Evolutionary conservation across 805 yeast species (phyloP), one percentile per base, ranked within the genome.

Genomic region (Maudiozyma saulgeensis): DNA sequence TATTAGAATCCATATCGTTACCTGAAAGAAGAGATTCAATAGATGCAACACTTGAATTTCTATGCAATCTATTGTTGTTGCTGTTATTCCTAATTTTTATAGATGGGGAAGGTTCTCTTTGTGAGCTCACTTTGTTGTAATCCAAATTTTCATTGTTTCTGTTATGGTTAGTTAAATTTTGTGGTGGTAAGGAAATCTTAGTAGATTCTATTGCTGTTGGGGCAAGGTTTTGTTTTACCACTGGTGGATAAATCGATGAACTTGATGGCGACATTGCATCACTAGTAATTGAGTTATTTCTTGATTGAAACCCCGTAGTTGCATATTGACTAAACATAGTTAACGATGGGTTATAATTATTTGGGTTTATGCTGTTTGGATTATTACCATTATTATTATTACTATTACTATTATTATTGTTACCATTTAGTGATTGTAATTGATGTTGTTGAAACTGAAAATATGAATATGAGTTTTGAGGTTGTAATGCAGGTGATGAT

Each of bases 221-320:
- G 6, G 19, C 40, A 7, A 15, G 4, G 12, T 6, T 21, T 34
- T 25, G 40, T 43, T 19, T 43, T 23, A 6, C 11, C 5, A 7
- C 23, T 11, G 37, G 7, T 34, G 48, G 55, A 44, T 46, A 51
- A 16, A 51, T 43, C 1, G 50, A 44, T 4, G 62, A 51, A 4
- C 62, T 57, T 44, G 59, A 58, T 9, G 67, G 64, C 4, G 68
- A 63, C 61, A 62, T 54, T 7, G 60, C 61, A 18, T 61, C 66
- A 49, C 66, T 62, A 2, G 57, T 58, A 6, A 61, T 55, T 2
- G 67, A 62, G 15, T 61, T 60, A n/a, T 57, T 56, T 38, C 68
- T 57, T 11, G 68, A 62, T 32, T 59, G 62, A 37, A 58, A 59
- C 2, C 61, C 66, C 40, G 53, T 54, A 3, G 57, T 38, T 21